Base-by-base conservation (phyloP, 2,329 filamentous ascomycete genomes). In the Fusarium goolgardi region DNA sequence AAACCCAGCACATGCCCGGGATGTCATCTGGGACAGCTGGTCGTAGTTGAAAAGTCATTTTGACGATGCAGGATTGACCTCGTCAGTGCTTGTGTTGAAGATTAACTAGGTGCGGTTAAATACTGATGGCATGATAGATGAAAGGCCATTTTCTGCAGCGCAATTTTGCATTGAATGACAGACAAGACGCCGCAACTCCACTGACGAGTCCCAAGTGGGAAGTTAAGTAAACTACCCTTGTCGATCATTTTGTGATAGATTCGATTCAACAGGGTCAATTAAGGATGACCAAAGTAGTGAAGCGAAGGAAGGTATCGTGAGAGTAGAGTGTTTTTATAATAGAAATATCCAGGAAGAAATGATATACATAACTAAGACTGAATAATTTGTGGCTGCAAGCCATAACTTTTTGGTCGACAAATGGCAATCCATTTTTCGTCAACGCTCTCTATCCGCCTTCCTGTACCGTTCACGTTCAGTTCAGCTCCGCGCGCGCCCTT, bases 1-100 rank as follows among this genome's bases (percentile, higher is more conserved):
- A 84, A 65, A 83, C 77, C 13, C 79, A 74, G 46, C 75, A 78
- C 27, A 86, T 74, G 20, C 63, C 73, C 13, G 78, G 69, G 4
- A 80, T 75, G 72, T 87, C 85, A 15, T 71, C 73, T 16, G 74
- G 65, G 2, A 72, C 78, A 43, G 80, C 84, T 35, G 75, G 74
- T 40, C 82, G 79, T 47, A 85, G 51, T 15, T 60, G 60, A 43
- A 75, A 46, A 23, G 67, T 23, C 75, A 77, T 77, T 12, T 56
- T 20, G 18, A 23, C 29, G 23, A 44, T 50, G 3, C 3, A 16
- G n/a, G 31, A 21, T 9, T 16, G 23, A 8, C 8, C 35, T 29
- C 6, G 2, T n/a, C n/a, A 51, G 13, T 47, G 18, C 31, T 5
- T 13, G 12, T 8, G 6, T 12, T 51, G 15, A 18, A 37, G 11